phyloP scores from a whole-genome alignment of 768 basidiomycete species.

The Termitomyces sp. region DNA sequence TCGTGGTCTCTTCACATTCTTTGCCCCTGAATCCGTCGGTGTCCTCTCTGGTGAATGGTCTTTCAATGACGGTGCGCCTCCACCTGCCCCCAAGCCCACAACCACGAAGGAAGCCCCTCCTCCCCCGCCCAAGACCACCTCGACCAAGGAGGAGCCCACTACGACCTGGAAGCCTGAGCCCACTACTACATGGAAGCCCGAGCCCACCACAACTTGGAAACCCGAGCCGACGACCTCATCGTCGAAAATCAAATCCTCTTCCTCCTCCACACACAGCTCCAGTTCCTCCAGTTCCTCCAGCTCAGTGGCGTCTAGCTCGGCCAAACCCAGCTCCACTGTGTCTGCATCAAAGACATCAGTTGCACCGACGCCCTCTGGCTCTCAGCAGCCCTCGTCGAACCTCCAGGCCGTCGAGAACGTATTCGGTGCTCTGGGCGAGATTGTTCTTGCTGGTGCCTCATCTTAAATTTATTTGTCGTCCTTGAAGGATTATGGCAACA shows the following conservation, averaged over 20 bases:
- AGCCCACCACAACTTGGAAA: conserved; percentile 18
- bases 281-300: conserved; percentile 19
- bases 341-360: conserved; percentile 4
- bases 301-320: conserved; percentile 23
- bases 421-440: conserved; percentile 35
- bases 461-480: background rate
- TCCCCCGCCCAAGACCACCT: conserved; percentile 11
- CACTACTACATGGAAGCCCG: conserved; percentile 19
- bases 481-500: background rate
- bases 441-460: conserved; percentile 31
- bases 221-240: conserved; percentile 14
- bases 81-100: conserved; percentile 20
- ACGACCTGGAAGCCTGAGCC: conserved; percentile 18
- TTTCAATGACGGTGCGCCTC: conserved; percentile 29
- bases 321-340: conserved; percentile 9
- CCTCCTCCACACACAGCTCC: conserved; percentile 24
- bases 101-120: conserved; percentile 22
- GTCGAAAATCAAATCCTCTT: conserved; percentile 14
- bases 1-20: conserved; percentile 52
- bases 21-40: conserved; percentile 42
- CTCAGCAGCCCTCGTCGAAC: conserved; percentile 29
- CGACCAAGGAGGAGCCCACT: conserved; percentile 11
- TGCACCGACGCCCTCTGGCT: conserved; percentile 6
- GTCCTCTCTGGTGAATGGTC: conserved; percentile 52
- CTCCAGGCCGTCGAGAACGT: conserved; percentile 32